Conservation (phyloP, 2,329 filamentous ascomycete genomes). For the Teratosphaeria nubilosa region DNA sequence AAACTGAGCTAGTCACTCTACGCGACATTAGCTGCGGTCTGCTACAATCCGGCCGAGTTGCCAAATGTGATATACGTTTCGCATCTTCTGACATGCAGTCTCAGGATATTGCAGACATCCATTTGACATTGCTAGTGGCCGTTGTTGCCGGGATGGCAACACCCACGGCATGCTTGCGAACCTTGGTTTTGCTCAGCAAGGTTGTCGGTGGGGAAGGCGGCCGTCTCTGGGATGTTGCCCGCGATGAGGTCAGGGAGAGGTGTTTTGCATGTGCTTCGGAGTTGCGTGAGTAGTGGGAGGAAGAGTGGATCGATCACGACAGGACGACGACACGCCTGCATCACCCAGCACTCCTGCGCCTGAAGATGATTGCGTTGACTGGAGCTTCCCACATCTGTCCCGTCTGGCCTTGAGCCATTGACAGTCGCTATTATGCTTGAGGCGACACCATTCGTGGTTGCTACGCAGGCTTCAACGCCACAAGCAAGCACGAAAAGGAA, state of each 20-base stretch:
- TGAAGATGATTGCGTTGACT: neutral
- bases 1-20: neutral
- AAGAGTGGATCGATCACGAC: neutral
- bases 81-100: neutral
- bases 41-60: neutral
- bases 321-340: neutral
- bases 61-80: neutral
- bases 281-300: neutral
- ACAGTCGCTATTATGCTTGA: constrained; percentile 5
- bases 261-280: neutral
- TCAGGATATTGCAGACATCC: neutral
- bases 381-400: neutral
- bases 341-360: neutral
- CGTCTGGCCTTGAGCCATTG: neutral
- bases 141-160: neutral
- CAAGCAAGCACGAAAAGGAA: constrained; percentile 23
- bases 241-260: neutral
- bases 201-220: neutral
- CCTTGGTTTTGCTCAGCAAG: neutral
- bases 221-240: neutral
- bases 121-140: neutral
- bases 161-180: neutral
- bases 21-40: neutral
- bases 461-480: constrained; percentile 1
- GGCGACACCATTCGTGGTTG: neutral